Evolutionary conservation across 441 rosid species (phyloP).

Genomic region (Omphalea diandra): DNA sequence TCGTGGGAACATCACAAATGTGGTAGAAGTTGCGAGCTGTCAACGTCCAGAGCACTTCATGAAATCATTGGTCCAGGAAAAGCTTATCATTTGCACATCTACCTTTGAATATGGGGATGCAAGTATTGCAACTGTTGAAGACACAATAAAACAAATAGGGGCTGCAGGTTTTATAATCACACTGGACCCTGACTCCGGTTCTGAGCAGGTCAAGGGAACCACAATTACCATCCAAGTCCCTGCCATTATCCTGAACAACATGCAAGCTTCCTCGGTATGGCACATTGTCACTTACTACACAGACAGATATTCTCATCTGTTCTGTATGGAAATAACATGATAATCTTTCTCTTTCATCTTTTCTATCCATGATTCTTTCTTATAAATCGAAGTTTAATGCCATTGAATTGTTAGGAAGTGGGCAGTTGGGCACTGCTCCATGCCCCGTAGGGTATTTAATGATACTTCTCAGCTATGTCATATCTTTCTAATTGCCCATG

Average conservation of each 20-base stretch:
- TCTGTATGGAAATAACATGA: background rate
- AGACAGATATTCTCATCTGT: too few relatives aligned
- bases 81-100: slow-evolving; percentile 50
- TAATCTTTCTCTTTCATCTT: background rate
- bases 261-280: slow-evolving; percentile 43
- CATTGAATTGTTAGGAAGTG: background rate
- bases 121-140: slow-evolving; percentile 42
- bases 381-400: background rate
- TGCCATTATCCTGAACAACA: slow-evolving; percentile 45
- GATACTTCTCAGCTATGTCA: background rate
- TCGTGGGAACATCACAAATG: slow-evolving; percentile 29
- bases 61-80: slow-evolving; percentile 31
- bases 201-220: slow-evolving; percentile 38
- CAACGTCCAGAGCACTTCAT: slow-evolving; percentile 41
- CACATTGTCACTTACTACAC: background rate
- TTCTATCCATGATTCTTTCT: background rate
- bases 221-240: slow-evolving; percentile 42
- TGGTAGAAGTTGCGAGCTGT: slow-evolving; percentile 40
- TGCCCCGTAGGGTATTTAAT: background rate
- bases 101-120: slow-evolving; percentile 37
- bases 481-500: background rate
- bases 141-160: slow-evolving; percentile 40
- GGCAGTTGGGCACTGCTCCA: background rate
- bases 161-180: slow-evolving; percentile 54
- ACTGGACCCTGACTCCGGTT: slow-evolving; percentile 42